A percentile compares a stretch with the other conserved stretches of the same genome.
Evolutionary conservation across 805 yeast genomes (phyloP).

Genomic region (Starmerella tilneyi): DNA sequence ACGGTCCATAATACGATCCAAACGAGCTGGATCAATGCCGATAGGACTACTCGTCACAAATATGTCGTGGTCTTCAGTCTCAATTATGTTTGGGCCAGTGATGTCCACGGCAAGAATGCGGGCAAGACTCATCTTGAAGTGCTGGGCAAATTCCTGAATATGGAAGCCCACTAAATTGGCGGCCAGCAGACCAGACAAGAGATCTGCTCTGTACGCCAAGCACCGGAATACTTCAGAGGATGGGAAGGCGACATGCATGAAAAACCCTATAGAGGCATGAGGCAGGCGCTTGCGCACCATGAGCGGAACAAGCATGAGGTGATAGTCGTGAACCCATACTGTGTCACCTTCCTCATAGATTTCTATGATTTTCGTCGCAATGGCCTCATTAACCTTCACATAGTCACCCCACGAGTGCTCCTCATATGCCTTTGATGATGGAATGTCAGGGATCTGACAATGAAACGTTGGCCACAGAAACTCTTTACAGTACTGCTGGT

Average conservation of each 20-base stretch:
- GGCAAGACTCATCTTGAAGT: conserved; percentile 82
- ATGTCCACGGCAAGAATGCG: conserved; percentile 69
- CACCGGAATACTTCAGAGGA: conserved; percentile 92
- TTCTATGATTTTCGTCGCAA: conserved; percentile 66
- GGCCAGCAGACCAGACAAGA: conserved; percentile 76
- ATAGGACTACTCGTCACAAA: conserved; percentile 33
- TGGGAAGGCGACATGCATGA: conserved; percentile 89
- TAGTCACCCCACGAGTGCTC: conserved; percentile 91
- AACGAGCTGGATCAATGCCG: conserved; percentile 37
- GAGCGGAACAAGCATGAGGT: conserved; percentile 71
- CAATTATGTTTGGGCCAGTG: conserved; percentile 74
- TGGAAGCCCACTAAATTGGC: conserved; percentile 85
- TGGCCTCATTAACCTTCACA: conserved; percentile 57
- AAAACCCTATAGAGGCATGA: conserved; percentile 78
- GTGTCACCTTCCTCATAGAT: conserved; percentile 64
- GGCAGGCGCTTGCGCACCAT: conserved; percentile 73
- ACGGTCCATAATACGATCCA: conserved; percentile 40
- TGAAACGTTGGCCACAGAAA: conserved; percentile 92
- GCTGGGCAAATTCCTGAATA: conserved; percentile 85
- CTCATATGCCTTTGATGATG: conserved; percentile 87
- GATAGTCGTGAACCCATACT: conserved; percentile 93
- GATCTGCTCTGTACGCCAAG: conserved; percentile 70
- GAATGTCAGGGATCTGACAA: conserved; percentile 91
- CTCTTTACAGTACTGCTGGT: conserved; percentile 83
- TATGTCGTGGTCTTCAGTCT: conserved; percentile 40